These are phyloP conservation scores for Phytophthora cactorum DNA, from an alignment of 352 stramenopile species.

Conservation along the genomic window DNA sequence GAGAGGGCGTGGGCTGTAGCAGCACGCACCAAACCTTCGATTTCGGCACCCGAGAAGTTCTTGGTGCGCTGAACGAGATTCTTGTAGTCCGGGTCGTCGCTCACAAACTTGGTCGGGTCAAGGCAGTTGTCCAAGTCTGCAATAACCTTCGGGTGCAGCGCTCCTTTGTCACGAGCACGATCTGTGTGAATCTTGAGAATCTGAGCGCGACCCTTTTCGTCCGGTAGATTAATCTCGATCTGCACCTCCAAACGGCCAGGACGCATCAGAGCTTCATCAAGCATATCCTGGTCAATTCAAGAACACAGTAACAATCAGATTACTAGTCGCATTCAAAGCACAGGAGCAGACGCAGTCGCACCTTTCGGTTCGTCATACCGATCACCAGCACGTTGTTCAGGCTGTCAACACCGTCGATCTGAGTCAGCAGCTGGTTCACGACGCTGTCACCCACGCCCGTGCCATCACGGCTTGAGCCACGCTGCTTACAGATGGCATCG, in stretches of 20 bases:
- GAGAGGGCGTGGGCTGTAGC: conserved; percentile 88
- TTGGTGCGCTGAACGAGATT: conserved; percentile 97
- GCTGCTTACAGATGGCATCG: conserved; percentile 99
- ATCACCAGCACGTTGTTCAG: conserved; percentile 99
- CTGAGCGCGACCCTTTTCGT: conserved; percentile 95
- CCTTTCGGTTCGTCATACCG: conserved; percentile 99
- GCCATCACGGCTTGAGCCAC: conserved; percentile 92
- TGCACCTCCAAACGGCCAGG: conserved; percentile 99
- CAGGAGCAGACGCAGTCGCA: conserved; percentile 21
- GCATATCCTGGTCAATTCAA: conserved; percentile 62
- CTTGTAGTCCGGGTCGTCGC: conserved; percentile 75
- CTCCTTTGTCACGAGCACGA: conserved; percentile 76
- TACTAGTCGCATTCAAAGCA: background rate
- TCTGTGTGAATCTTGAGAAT: conserved; percentile 99
- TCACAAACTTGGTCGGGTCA: conserved; percentile 66
- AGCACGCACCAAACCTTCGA: conserved; percentile 98
- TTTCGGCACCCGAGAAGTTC: conserved; percentile 99
- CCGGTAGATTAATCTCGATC: conserved; percentile 99
- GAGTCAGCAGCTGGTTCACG: conserved; percentile 99
- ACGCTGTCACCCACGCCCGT: conserved; percentile 98
- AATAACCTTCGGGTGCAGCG: conserved; percentile 73
- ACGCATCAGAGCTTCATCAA: conserved; percentile 97
- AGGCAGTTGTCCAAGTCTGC: conserved; percentile 79
- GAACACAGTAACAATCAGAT: conserved; percentile 6
- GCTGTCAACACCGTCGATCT: conserved; percentile 99